Conservation (phyloP, 2,329 filamentous ascomycete species). For the Epichloe sylvatica region DNA sequence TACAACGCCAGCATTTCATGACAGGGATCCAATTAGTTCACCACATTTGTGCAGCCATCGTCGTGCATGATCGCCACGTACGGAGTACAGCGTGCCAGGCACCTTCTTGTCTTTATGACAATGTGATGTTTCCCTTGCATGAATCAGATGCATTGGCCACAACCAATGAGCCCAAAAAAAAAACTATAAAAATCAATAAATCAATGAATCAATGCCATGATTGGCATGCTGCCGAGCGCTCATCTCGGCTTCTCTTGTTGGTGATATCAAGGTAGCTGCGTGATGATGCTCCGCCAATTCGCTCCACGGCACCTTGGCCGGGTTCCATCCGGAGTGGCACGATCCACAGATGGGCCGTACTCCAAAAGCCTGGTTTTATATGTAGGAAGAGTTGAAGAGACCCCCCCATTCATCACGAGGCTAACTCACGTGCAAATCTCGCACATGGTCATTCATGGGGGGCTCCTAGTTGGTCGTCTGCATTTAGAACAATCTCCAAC, state of each 20-base stretch:
- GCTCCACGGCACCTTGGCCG: not conserved
- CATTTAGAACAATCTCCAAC: too few species aligned
- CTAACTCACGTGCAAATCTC: too few species aligned
- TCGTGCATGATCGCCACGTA: not conserved
- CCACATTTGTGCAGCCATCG: not conserved
- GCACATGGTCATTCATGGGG: too few species aligned
- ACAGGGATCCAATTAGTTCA: not conserved
- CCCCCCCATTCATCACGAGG: too few species aligned
- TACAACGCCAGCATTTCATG: not conserved
- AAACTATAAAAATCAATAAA: not conserved
- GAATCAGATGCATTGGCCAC: too few species aligned
- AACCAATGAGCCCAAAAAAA: too few species aligned
- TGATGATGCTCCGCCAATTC: constrained; percentile 1
- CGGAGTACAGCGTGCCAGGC: not conserved
- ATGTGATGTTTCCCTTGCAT: too few species aligned
- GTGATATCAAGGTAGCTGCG: not conserved
- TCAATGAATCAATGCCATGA: not conserved
- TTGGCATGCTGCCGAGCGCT: not conserved
- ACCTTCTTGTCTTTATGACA: not conserved
- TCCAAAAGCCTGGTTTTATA: not conserved
- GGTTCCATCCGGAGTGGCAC: constrained; percentile 4
- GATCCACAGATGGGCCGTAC: constrained; percentile 1
- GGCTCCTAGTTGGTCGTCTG: too few species aligned
- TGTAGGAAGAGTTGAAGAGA: not conserved
- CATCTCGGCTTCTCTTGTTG: not conserved